Base-by-base conservation (phyloP, 257 asterid genomes). In the Petrea volubilis region DNA sequence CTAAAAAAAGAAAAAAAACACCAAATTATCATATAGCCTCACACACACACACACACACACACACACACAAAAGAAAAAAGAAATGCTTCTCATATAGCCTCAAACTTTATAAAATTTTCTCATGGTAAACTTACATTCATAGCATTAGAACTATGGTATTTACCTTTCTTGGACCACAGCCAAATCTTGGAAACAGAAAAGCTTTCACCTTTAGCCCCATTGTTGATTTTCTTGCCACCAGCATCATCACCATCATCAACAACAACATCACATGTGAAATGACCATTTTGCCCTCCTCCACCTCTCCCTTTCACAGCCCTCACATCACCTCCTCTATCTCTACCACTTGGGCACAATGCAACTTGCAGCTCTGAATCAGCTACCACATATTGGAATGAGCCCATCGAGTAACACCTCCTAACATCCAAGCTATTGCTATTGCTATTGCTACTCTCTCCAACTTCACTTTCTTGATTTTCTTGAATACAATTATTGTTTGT, bases 331-430 rank as follows among this genome's bases (percentile, higher is more conserved):
- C 67, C 73, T 20, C 70, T 75, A 58, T 34, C 72, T 68, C 76
- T 67, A 12, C 76, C 68, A 33, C 81, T 83, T 1, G 85, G 84
- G 59, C 84, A 74, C 74, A 88, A 68, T 40, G 89, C 87, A 33
- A 95, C 98, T 70, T 92, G 97, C 79, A 95, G 75, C 11, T 90
- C 97, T 28, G 90, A 85, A 81, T 88, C 89, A 74, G 78, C 96
- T 56, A 92, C 98, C 80, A 95, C 99, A 82, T 95, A 95, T 29
- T 92, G 91, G 41, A 78, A 92, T 24, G 99, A 92, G 7, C 99
- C 99, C 99, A 95, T 90, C 2, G 99, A 95, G 50, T 64, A 95
- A 78, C 99, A 95, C 69, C 99, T 92, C 78, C 99, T 92, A 33
- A 79, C 87, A 69, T 83, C 96, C 85, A 95, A 76, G 85, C 92